Evolutionary conservation across 441 rosid genomes (phyloP).

Genomic region (Isatis lusitanica): DNA sequence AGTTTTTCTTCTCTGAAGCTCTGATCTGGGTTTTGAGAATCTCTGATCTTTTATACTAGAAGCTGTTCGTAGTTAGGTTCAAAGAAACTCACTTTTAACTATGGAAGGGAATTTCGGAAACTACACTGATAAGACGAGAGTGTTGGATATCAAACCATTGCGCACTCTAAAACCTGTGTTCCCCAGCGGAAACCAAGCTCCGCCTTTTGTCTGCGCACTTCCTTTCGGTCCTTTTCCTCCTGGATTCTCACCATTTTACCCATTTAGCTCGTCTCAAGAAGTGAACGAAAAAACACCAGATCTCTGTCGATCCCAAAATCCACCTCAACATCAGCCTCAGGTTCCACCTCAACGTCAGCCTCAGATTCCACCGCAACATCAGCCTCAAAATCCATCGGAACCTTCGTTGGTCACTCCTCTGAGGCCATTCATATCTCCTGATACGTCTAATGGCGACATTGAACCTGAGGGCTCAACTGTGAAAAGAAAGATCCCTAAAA

Average conservation of each 20-base stretch:
- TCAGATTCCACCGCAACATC: neutral
- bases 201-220: slow-evolving; percentile 51
- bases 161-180: slow-evolving; percentile 60
- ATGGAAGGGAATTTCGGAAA: slow-evolving; percentile 31
- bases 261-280: slow-evolving; percentile 43
- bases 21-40: neutral
- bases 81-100: neutral
- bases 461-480: neutral
- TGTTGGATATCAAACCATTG: slow-evolving; percentile 69
- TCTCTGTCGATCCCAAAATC: slow-evolving; percentile 39
- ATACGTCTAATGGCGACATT: neutral
- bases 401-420: slow-evolving; percentile 36
- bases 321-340: slow-evolving; percentile 14
- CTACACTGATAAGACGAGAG: slow-evolving; percentile 53
- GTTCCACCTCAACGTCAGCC: neutral
- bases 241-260: slow-evolving; percentile 61
- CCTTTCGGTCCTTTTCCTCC: slow-evolving; percentile 64
- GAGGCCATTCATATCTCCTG: slow-evolving; percentile 41
- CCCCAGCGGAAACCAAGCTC: slow-evolving; percentile 41
- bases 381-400: neutral
- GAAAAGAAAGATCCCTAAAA: neutral
- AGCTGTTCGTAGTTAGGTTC: slow-evolving; percentile 12
- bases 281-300: slow-evolving; percentile 36
- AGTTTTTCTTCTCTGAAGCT: neutral
- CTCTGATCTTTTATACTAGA: slow-evolving; percentile 1